A percentile compares a stretch with the other conserved stretches of the same genome.
phyloP scores from a whole-genome alignment of 2,329 filamentous ascomycete species.

The Ophiostoma sp. region DNA sequence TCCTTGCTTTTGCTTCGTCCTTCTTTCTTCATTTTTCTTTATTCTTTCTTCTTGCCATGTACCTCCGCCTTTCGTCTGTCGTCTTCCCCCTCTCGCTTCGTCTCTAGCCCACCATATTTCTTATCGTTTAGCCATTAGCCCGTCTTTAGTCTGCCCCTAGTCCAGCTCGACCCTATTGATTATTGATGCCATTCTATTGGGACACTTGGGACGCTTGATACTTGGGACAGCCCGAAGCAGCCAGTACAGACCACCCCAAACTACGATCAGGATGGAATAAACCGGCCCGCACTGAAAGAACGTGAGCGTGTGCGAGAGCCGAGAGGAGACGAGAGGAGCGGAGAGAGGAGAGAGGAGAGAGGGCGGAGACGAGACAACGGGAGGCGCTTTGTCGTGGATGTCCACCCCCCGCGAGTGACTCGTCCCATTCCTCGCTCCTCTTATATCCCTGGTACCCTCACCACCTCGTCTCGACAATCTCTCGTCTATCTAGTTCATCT shows the following conservation, averaged over 20 bases:
- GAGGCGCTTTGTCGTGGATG: not conserved
- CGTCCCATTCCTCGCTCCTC: not conserved
- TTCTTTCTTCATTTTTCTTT: not conserved
- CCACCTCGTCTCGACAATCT: not conserved
- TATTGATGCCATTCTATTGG: slow-evolving; percentile 3
- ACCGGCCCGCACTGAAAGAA: not conserved
- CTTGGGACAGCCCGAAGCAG: not conserved
- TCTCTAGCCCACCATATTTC: not conserved
- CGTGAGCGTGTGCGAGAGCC: not conserved
- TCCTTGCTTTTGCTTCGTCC: not conserved
- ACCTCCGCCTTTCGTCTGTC: too few species aligned
- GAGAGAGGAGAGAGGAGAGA: not conserved
- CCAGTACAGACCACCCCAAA: not conserved
- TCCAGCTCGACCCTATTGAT: not conserved
- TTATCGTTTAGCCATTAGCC: not conserved
- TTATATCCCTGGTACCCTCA: not conserved
- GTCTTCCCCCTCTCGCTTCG: not conserved
- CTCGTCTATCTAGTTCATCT: not conserved
- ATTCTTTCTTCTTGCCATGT: not conserved
- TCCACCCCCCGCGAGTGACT: not conserved
- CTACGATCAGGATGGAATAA: not conserved
- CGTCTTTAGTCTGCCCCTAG: not conserved
- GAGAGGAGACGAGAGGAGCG: not conserved
- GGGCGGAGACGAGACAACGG: not conserved
- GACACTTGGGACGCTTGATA: not conserved